Conservation (phyloP, 352 stramenopile genomes). For the Labyrinthula sp. region DNA sequence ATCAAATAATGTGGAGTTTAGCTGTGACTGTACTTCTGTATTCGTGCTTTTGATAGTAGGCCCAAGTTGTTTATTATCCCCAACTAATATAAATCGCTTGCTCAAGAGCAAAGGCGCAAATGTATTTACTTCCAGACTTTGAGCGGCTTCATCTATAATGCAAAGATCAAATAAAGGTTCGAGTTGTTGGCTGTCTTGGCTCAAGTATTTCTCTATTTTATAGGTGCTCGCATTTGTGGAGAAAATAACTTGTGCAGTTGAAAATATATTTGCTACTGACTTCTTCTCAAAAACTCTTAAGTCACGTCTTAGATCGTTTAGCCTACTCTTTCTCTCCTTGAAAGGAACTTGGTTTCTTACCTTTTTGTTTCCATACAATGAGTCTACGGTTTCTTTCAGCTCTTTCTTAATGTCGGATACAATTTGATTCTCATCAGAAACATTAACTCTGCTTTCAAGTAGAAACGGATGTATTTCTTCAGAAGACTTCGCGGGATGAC, state of each 20-base stretch:
- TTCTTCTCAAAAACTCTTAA: constrained; percentile 69
- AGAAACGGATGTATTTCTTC: background rate
- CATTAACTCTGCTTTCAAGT: background rate
- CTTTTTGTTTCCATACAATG: too few relatives aligned
- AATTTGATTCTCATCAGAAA: background rate
- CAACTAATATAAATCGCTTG: constrained; percentile 56
- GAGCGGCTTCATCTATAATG: constrained; percentile 85
- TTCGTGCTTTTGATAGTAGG: constrained; percentile 86
- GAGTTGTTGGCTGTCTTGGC: constrained; percentile 29
- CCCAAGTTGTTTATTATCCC: constrained; percentile 84
- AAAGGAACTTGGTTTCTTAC: too few relatives aligned
- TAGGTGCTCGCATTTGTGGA: constrained; percentile 80
- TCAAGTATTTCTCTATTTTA: constrained; percentile 36
- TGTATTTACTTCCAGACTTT: constrained; percentile 81
- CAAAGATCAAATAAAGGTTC: constrained; percentile 68
- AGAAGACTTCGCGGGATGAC: too few relatives aligned
- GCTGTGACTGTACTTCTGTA: constrained; percentile 43
- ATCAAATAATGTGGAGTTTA: constrained; percentile 84
- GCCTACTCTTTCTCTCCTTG: constrained; percentile 43
- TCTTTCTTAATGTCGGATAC: background rate
- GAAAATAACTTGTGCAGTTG: constrained; percentile 75
- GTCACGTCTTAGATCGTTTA: constrained; percentile 77
- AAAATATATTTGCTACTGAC: constrained; percentile 66
- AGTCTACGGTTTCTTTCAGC: constrained; percentile 24
- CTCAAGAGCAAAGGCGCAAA: constrained; percentile 84